phyloP scores from a whole-genome alignment of 305 asterid species.

The Caryopteris hybrid region DNA sequence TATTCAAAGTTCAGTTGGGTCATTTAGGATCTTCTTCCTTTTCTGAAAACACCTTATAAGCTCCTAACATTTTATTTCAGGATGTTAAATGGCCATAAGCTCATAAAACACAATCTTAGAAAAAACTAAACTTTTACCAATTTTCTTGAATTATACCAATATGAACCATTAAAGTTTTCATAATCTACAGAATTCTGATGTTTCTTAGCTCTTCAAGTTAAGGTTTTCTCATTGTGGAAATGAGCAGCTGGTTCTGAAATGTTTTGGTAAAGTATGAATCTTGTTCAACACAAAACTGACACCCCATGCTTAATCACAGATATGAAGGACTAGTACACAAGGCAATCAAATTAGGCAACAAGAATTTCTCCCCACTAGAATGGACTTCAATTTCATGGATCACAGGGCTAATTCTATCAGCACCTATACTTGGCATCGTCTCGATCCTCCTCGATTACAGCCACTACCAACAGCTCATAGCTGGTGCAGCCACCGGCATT shows the following conservation, averaged over 20 bases:
- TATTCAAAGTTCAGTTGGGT: too few species aligned
- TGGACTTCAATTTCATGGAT: constrained; percentile 91
- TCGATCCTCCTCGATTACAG: constrained; percentile 71
- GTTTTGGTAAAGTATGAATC: background rate
- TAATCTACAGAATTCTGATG: background rate
- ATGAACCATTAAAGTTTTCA: background rate
- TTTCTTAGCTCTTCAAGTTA: background rate
- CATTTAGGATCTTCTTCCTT: too few species aligned
- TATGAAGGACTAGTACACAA: constrained; percentile 51
- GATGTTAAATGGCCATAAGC: too few species aligned
- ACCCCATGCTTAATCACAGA: constrained; percentile 30
- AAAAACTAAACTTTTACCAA: background rate
- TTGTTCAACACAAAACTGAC: background rate
- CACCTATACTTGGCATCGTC: constrained; percentile 56
- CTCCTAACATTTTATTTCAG: too few species aligned
- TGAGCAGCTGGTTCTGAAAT: background rate
- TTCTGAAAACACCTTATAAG: too few species aligned
- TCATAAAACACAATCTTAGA: too few species aligned
- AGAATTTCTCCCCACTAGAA: constrained; percentile 53
- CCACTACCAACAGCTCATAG: constrained; percentile 53
- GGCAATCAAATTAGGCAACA: constrained; percentile 44
- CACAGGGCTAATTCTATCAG: constrained; percentile 63
- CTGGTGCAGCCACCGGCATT: constrained; percentile 63
- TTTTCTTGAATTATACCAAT: background rate
- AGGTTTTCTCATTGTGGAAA: background rate